A percentile compares a stretch with the other conserved stretches of the same genome.
phyloP scores from a whole-genome alignment of 805 yeast species.

The Monosporozyma unispora region DNA sequence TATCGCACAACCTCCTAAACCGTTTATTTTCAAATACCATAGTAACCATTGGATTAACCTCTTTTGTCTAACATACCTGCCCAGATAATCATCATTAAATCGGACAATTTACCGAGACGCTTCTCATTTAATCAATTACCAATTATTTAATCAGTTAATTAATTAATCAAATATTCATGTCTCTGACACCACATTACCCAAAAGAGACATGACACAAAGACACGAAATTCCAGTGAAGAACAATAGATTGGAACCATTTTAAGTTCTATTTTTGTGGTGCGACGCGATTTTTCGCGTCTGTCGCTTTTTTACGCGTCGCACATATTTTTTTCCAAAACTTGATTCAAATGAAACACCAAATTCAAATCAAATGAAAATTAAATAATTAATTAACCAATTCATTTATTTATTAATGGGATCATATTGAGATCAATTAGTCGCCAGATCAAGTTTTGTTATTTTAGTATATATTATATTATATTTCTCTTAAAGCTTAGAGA shows the following conservation, averaged over 20 bases:
- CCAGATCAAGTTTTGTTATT: background rate
- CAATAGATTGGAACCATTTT: background rate
- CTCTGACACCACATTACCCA: background rate
- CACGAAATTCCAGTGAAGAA: background rate
- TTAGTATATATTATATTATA: no score
- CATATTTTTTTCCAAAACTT: background rate
- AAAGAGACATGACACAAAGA: background rate
- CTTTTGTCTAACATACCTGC: no score
- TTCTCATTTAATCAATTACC: no score
- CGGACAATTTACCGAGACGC: no score
- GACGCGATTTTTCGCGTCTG: background rate
- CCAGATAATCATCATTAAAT: no score
- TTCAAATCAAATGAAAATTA: background rate
- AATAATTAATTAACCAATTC: background rate
- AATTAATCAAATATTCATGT: no score
- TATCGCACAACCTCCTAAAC: no score
- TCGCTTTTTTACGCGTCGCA: background rate
- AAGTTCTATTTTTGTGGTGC: background rate
- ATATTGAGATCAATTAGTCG: background rate
- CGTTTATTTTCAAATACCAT: no score
- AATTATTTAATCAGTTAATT: no score
- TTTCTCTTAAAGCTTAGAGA: no score
- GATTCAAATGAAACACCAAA: background rate
- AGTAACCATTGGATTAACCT: no score
- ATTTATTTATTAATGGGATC: no score